Evolutionary conservation across 805 yeast species (phyloP).

Genomic region (Candida railenensis): DNA sequence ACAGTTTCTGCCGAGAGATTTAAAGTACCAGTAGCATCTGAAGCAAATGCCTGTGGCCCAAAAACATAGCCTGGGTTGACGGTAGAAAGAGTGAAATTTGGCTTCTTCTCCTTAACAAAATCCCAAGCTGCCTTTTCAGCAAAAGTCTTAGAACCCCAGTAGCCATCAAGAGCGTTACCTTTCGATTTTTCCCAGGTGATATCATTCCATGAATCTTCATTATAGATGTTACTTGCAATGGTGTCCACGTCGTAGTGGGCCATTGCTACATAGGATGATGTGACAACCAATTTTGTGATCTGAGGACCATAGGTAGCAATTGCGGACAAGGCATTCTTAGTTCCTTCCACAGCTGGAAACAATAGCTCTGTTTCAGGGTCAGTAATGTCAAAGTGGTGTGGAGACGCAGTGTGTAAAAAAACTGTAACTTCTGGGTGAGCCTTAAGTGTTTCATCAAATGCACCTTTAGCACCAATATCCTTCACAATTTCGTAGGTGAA

Average conservation of each 20-base stretch:
- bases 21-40: conserved; percentile 22
- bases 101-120: conserved; percentile 33
- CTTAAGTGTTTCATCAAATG: conserved; percentile 46
- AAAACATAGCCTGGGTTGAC: conserved; percentile 58
- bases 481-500: conserved; percentile 45
- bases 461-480: conserved; percentile 45
- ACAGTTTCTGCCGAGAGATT: conserved; percentile 39
- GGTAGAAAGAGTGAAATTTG: conserved; percentile 43
- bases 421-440: conserved; percentile 50
- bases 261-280: conserved; percentile 3
- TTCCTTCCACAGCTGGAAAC: conserved; percentile 57
- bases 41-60: conserved; percentile 51
- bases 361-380: conserved; percentile 51
- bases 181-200: conserved; percentile 49
- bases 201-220: conserved; percentile 54
- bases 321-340: conserved; percentile 49
- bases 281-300: conserved; percentile 4
- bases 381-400: conserved; percentile 45
- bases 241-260: conserved; percentile 24
- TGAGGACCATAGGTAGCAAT: conserved; percentile 40
- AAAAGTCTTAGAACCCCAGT: conserved; percentile 58
- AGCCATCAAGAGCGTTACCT: conserved; percentile 40
- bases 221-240: conserved; percentile 22
- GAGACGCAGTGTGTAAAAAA: conserved; percentile 63
- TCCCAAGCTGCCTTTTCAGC: conserved; percentile 67